phyloP scores from a whole-genome alignment of 306 rosid species.

The Mimosa pudica region DNA sequence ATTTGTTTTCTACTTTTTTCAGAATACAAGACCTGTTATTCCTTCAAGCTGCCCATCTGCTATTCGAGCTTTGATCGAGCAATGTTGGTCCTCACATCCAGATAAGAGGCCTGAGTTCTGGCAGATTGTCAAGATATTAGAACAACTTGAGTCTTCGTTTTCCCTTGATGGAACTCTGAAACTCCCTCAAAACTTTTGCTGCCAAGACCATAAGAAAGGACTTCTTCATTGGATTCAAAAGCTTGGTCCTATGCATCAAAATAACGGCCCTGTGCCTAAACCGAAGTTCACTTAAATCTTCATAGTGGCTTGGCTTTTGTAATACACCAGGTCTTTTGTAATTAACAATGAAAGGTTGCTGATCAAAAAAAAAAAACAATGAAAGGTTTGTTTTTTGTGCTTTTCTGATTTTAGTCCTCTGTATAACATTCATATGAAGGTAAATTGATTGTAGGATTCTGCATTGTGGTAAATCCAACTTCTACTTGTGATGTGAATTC shows the following conservation, averaged over 20 bases:
- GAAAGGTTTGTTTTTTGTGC: conserved; percentile 52
- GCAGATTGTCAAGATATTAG: conserved; percentile 88
- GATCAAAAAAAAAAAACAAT: no score
- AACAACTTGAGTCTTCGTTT: conserved; percentile 74
- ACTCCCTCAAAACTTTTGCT: conserved; percentile 45
- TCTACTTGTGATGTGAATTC: conserved; percentile 25
- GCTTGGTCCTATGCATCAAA: conserved; percentile 71
- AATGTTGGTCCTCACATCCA: conserved; percentile 81
- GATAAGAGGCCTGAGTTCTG: conserved; percentile 90
- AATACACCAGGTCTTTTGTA: conserved; percentile 62
- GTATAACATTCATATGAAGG: conserved; percentile 41
- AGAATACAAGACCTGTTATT: conserved; percentile 76
- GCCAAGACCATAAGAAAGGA: conserved; percentile 85
- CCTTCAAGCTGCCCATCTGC: conserved; percentile 69
- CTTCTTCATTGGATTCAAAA: conserved; percentile 88
- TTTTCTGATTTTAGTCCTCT: conserved; percentile 43
- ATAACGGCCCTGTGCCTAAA: conserved; percentile 59
- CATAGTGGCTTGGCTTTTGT: conserved; percentile 52
- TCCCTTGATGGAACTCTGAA: conserved; percentile 66
- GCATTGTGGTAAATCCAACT: conserved; percentile 39
- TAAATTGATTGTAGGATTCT: conserved; percentile 49
- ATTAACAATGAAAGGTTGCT: conserved; percentile 55
- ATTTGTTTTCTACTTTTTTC: conserved; percentile 31
- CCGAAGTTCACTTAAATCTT: conserved; percentile 74
- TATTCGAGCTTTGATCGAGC: conserved; percentile 80